Base-by-base conservation (phyloP, 1,284 basidiomycete genomes). In the Inonotus hispidus region DNA sequence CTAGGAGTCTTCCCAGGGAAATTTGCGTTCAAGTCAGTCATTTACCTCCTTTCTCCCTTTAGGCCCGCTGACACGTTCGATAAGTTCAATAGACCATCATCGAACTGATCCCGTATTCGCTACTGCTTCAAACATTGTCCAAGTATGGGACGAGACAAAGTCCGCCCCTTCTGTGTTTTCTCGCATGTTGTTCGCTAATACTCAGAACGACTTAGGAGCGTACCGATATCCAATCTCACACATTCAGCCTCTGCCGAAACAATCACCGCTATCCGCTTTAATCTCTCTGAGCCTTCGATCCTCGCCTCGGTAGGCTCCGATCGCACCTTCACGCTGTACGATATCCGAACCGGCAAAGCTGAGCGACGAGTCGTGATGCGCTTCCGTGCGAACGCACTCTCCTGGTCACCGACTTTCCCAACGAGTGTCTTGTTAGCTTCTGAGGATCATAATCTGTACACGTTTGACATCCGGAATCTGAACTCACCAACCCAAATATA, bases 391-490 rank as follows among this genome's bases (percentile, higher is more conserved):
- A 99, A 99, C 68, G 83, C 91, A 39, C 80, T 99, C 3, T 83
- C 93, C 21, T 99, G 95, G 94, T 98, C 93, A 55, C 96, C 97
- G 0, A 94, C 93, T 0, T 90, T 96, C 71, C 96, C 97, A 0
- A 98, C 95, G 0, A 82, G 88, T 2, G 78, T 98, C 41, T 84
- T 98, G 2, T 83, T 98, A 14, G 97, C 93, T 13, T 97, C 94
- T 1, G 97, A 99, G 77, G 97, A 99, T 72, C 95, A 98, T 77
- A 98, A 98, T 69, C 79, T 99, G 45, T 99, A 99, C 75, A 98
- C 97, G 0, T 99, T 97, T 72, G 97, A 99, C 71, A 92, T 99
- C 64, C 85, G 96, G 49, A 86, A 92, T 62, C 80, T 99, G 54
- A 77, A 82, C 10, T 81, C 82, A 0, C 95, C 97, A 1, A 92